Percentiles rank a stretch among this genome's conserved stretches.
Evolutionary conservation across 2,329 filamentous ascomycete genomes (phyloP).

Genomic region (Trichophyton benhamiae): DNA sequence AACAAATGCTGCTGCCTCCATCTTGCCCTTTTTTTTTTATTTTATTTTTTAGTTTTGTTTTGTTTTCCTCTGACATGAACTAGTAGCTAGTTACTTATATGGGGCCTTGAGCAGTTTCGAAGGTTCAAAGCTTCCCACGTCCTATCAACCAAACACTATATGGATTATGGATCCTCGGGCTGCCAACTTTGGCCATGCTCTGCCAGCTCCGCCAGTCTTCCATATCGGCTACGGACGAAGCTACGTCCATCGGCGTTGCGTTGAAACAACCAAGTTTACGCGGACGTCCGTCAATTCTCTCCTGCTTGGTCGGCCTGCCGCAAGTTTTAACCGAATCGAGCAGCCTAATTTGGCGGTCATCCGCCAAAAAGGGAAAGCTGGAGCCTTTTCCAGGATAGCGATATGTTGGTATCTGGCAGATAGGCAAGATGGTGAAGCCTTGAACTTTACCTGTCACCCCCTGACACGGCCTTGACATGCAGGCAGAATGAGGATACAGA

Average conservation of each 20-base stretch:
- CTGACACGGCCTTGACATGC: background rate
- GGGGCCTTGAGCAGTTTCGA: background rate
- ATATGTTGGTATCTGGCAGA: background rate
- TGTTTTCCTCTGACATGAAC: no score
- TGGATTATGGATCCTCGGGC: background rate
- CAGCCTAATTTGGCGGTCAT: background rate
- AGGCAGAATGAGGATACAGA: background rate
- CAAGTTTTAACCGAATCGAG: background rate
- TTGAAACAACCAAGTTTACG: background rate
- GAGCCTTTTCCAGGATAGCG: background rate
- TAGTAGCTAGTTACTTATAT: background rate
- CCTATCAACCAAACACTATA: background rate
- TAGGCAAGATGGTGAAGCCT: background rate
- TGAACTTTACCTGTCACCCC: background rate
- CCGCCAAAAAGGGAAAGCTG: background rate
- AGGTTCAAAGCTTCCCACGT: background rate
- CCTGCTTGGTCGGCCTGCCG: background rate
- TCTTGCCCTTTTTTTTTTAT: no score
- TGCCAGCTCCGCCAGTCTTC: background rate
- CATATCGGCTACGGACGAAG: background rate
- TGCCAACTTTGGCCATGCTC: background rate
- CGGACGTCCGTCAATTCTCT: background rate
- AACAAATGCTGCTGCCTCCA: background rate
- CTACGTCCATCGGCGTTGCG: background rate
- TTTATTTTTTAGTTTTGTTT: no score